Evolutionary conservation across 73 alveolate species (phyloP), one percentile per base, ranked within the genome.

Genomic region (Paramecium caudatum): DNA sequence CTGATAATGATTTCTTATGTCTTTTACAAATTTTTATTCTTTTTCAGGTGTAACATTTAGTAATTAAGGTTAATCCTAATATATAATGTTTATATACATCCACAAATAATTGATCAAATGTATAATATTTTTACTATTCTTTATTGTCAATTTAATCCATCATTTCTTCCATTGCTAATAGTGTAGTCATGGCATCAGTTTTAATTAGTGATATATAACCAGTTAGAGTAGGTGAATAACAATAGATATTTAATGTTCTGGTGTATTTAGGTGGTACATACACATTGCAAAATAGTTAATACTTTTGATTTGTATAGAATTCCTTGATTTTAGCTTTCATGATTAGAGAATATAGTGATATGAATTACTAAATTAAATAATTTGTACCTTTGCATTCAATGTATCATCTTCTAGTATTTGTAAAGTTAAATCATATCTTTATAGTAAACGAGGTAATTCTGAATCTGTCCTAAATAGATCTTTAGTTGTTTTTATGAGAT

Each of bases 1-100:
- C 93, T 16, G 93, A 86, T 34, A 86, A 78, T n/a, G 93, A 86
- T 17, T 86, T 86, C 39, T 86, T 86, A 48, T 86, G 93, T 49
- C 68, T 86, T 86, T 90, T 86, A 19, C 34, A 33, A 70, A 83
- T 4, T 55, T 27, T 55, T 55, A 21, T 7, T 55, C 80, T 55
- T 55, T 55, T 30, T 65, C 83, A n/a, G 83, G 83, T 25, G 83
- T 65, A 36, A n/a, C 34, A 65, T 32, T 65, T 2, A 65, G 27
- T 65, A 65, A 10, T 5, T 36, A 43, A n/a, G 39, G 7, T 0
- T 16, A 12, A 30, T 13, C 34, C 83, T 68, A 68, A 68, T 2
- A 0, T 27, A 8, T 8, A 1, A 16, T 30, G 19, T n/a, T 25
- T 33, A 7, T 33, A 13, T 68, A 68, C 84, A 68, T 68, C 50